These are phyloP conservation scores for Mollisia scopiformis DNA, from an alignment of 2,329 filamentous ascomycete species.

Conservation along the genomic window DNA sequence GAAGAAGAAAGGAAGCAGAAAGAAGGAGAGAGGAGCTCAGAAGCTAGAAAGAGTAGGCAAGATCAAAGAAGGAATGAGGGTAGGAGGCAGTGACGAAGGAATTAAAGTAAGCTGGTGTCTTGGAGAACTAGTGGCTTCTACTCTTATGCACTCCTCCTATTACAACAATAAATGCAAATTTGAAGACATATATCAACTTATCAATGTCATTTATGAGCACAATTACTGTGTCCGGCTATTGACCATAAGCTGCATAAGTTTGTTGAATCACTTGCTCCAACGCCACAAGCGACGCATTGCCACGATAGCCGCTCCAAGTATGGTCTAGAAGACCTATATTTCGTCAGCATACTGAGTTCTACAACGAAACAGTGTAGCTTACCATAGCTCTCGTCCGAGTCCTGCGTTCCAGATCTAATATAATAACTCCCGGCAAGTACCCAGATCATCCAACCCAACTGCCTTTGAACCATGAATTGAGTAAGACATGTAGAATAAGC, in stretches of 20 bases:
- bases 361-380: background rate
- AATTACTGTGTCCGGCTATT: background rate
- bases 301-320: conserved; percentile 18
- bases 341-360: background rate
- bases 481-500: background rate
- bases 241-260: conserved; percentile 18
- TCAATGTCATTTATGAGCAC: background rate
- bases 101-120: no score
- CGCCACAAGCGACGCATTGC: conserved; percentile 1
- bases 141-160: no score
- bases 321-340: conserved; percentile 18
- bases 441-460: background rate
- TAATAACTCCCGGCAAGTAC: background rate
- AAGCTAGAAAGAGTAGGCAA: no score
- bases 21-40: no score
- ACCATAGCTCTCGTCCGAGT: background rate
- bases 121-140: no score
- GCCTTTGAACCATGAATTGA: background rate
- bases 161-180: no score
- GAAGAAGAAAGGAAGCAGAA: no score
- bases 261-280: conserved; percentile 12
- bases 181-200: no score
- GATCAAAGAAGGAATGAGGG: no score
- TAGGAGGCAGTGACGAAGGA: no score
- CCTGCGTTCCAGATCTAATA: background rate